A percentile compares a stretch with the other conserved stretches of the same genome.
These are phyloP conservation scores for Dactylellina cionopaga DNA, from an alignment of 2,329 filamentous ascomycete species.

Conservation along the genomic window DNA sequence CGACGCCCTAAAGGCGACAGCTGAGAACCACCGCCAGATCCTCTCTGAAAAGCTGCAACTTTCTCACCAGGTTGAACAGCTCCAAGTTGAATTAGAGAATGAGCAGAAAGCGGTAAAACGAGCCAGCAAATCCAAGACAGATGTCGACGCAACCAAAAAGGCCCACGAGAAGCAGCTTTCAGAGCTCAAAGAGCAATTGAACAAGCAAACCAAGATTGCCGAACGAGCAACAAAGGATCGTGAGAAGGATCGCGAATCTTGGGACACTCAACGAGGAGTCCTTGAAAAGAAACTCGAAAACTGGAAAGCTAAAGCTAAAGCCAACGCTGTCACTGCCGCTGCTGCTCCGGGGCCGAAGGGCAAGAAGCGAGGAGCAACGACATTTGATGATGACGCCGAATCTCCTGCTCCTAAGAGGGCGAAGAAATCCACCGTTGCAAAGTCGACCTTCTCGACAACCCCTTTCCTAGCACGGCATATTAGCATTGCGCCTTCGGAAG, in stretches of 20 bases:
- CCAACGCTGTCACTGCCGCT: slow-evolving; percentile 32
- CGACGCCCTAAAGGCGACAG: slow-evolving; percentile 70
- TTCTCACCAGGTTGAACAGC: slow-evolving; percentile 64
- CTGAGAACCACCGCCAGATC: slow-evolving; percentile 68
- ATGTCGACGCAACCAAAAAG: slow-evolving; percentile 39
- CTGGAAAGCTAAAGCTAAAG: slow-evolving; percentile 49
- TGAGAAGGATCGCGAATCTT: slow-evolving; percentile 49
- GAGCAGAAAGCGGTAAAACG: slow-evolving; percentile 63
- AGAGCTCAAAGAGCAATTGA: slow-evolving; percentile 49
- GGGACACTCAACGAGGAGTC: slow-evolving; percentile 41
- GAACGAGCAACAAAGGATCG: slow-evolving; percentile 39
- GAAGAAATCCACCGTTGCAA: slow-evolving; percentile 73
- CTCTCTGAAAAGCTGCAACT: slow-evolving; percentile 65
- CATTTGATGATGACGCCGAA: slow-evolving; percentile 54
- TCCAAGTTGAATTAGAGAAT: slow-evolving; percentile 66
- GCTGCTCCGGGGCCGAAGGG: slow-evolving; percentile 34
- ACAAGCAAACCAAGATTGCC: slow-evolving; percentile 42
- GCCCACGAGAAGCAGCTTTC: slow-evolving; percentile 29
- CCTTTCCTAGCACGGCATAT: slow-evolving; percentile 85
- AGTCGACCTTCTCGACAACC: slow-evolving; percentile 92
- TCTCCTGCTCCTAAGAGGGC: slow-evolving; percentile 52
- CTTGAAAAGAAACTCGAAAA: slow-evolving; percentile 54
- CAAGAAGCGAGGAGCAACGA: slow-evolving; percentile 49
- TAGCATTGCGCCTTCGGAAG: slow-evolving; percentile 65
- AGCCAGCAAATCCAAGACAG: slow-evolving; percentile 47